A percentile compares a stretch with the other conserved stretches of the same genome.
phyloP scores from a whole-genome alignment of 1,284 basidiomycete genomes.

The Pisolithus thermaeus region DNA sequence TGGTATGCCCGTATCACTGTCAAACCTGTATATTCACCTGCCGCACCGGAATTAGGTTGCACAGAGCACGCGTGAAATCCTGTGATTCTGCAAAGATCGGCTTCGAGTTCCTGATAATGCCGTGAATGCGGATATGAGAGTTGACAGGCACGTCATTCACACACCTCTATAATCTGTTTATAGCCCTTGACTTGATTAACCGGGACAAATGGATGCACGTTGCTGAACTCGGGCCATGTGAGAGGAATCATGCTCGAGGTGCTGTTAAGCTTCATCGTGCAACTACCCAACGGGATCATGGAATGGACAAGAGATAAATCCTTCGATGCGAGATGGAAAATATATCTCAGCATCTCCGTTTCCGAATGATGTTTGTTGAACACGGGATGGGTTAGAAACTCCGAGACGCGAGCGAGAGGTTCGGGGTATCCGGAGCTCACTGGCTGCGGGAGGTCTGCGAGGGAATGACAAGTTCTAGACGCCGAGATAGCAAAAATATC shows the following conservation, averaged over 20 bases:
- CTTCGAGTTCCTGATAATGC: slow-evolving; percentile 70
- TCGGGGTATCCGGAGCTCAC: slow-evolving; percentile 43
- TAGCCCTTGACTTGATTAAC: slow-evolving; percentile 90
- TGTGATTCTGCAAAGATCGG: slow-evolving; percentile 89
- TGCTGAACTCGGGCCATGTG: slow-evolving; percentile 88
- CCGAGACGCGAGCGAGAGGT: slow-evolving; percentile 62
- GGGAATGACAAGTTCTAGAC: slow-evolving; percentile 37
- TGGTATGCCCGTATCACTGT: slow-evolving; percentile 94
- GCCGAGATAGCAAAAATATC: slow-evolving; percentile 74
- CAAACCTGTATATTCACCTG: slow-evolving; percentile 93
- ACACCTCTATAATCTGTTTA: slow-evolving; percentile 70
- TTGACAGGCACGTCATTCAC: neutral
- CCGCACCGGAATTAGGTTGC: slow-evolving; percentile 97
- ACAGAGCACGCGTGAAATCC: slow-evolving; percentile 93
- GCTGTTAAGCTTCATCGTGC: slow-evolving; percentile 97
- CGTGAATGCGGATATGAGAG: slow-evolving; percentile 4
- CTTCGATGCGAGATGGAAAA: slow-evolving; percentile 90
- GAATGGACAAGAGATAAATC: slow-evolving; percentile 93
- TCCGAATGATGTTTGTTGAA: slow-evolving; percentile 97
- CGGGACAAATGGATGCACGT: slow-evolving; percentile 91
- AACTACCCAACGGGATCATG: slow-evolving; percentile 96
- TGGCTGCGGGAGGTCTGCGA: slow-evolving; percentile 40
- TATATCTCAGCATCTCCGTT: slow-evolving; percentile 96
- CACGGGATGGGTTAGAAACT: slow-evolving; percentile 81
- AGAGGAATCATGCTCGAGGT: slow-evolving; percentile 96